Percentiles rank a stretch among this genome's conserved stretches.
Evolutionary conservation across 2,329 filamentous ascomycete genomes (phyloP).

Genomic region (Aspergillus ochraceoroseus): DNA sequence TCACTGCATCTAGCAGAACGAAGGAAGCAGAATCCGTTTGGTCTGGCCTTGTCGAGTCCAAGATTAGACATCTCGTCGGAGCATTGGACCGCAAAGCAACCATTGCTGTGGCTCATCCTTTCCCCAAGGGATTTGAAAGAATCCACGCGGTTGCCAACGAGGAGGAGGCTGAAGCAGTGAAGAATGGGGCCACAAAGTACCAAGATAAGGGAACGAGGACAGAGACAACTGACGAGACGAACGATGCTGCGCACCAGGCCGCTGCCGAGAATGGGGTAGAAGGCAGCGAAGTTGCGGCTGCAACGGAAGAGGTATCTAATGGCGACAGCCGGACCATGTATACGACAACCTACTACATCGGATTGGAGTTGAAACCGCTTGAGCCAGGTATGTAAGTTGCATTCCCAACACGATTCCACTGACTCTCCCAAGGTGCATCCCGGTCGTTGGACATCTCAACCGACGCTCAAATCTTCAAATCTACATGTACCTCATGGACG

Average conservation of each 20-base stretch:
- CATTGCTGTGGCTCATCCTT: conserved; percentile 80
- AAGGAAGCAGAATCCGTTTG: conserved; percentile 82
- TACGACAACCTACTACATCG: conserved; percentile 92
- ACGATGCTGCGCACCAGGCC: conserved; percentile 48
- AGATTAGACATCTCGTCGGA: conserved; percentile 77
- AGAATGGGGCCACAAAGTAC: conserved; percentile 58
- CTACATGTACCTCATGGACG: conserved; percentile 69
- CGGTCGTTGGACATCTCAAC: conserved; percentile 57
- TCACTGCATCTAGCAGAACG: conserved; percentile 74
- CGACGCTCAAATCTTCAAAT: conserved; percentile 81
- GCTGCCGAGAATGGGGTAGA: conserved; percentile 46
- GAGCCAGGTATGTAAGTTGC: conserved; percentile 57
- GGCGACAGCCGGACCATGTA: conserved; percentile 57
- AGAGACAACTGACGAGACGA: conserved; percentile 50
- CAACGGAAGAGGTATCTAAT: conserved; percentile 31
- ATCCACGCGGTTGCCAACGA: conserved; percentile 64
- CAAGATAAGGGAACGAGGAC: conserved; percentile 52
- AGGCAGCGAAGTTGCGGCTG: conserved; percentile 34
- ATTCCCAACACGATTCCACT: conserved; percentile 25
- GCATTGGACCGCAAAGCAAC: conserved; percentile 74
- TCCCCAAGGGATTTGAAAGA: conserved; percentile 87
- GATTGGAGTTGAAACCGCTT: conserved; percentile 70
- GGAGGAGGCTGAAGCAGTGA: conserved; percentile 58
- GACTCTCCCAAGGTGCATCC: conserved; percentile 38
- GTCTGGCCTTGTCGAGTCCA: conserved; percentile 91